Evolutionary conservation across 2,329 filamentous ascomycete species (phyloP).

Genomic region (Lecanicillium sp.): DNA sequence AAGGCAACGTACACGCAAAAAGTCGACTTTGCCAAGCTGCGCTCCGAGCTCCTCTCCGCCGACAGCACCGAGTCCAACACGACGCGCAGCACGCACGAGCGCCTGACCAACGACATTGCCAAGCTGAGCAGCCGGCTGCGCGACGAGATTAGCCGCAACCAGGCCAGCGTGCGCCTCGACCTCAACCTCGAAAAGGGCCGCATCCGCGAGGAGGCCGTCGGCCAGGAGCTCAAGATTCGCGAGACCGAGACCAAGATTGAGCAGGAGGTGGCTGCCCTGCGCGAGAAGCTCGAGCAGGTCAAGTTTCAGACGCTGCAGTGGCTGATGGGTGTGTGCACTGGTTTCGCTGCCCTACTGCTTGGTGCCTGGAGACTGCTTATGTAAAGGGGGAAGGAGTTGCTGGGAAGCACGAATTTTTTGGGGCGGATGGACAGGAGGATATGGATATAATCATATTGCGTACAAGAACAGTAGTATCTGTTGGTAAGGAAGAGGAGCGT

Average conservation of each 20-base stretch:
- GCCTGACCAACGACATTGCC: slow-evolving; percentile 86
- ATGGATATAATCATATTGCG: no score
- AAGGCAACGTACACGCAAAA: slow-evolving; percentile 79
- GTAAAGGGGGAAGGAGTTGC: slow-evolving; percentile 27
- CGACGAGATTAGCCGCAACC: slow-evolving; percentile 90
- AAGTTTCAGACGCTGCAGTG: slow-evolving; percentile 98
- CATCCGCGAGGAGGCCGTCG: slow-evolving; percentile 91
- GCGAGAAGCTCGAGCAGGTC: slow-evolving; percentile 90
- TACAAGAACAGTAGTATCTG: no score
- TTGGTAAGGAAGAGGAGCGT: no score
- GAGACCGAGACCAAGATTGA: slow-evolving; percentile 98
- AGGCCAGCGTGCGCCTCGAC: slow-evolving; percentile 86
- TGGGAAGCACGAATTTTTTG: no score
- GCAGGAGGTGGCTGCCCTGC: slow-evolving; percentile 84
- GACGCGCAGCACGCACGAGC: slow-evolving; percentile 83
- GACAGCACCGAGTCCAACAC: slow-evolving; percentile 87
- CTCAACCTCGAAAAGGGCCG: slow-evolving; percentile 94
- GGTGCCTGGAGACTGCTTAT: slow-evolving; percentile 66
- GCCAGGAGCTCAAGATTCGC: slow-evolving; percentile 96
- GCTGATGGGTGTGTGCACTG: slow-evolving; percentile 79
- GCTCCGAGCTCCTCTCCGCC: slow-evolving; percentile 84
- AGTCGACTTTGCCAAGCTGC: slow-evolving; percentile 95
- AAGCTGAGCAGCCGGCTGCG: slow-evolving; percentile 84
- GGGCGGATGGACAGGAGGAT: no score
- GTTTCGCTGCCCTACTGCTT: slow-evolving; percentile 58